A percentile compares a stretch with the other conserved stretches of the same genome.
phyloP scores from a whole-genome alignment of 768 basidiomycete genomes.

The Pisolithus orientalis region DNA sequence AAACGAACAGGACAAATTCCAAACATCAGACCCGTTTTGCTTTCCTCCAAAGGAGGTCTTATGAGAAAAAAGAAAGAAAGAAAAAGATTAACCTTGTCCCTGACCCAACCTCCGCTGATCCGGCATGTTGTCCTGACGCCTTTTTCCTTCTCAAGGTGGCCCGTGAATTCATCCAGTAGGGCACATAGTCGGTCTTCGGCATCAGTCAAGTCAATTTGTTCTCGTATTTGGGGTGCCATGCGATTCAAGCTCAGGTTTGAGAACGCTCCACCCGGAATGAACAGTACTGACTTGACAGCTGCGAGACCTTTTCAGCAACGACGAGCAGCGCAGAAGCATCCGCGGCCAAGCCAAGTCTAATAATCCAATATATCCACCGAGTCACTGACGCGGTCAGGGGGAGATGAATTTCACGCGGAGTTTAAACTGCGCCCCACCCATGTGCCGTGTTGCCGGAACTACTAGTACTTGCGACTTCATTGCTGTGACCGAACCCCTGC shows the following conservation, averaged over 20 bases:
- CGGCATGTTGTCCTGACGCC: constrained; percentile 64
- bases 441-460: too few relatives aligned
- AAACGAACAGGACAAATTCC: constrained; percentile 3
- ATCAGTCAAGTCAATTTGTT: constrained; percentile 52
- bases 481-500: too few relatives aligned
- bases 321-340: constrained; percentile 1
- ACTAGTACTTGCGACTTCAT: too few relatives aligned
- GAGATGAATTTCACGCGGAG: constrained; percentile 18
- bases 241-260: constrained; percentile 8
- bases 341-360: neutral
- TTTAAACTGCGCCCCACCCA: constrained; percentile 10
- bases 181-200: constrained; percentile 65
- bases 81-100: constrained; percentile 75
- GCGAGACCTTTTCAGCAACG: neutral
- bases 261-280: neutral
- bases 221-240: constrained; percentile 24
- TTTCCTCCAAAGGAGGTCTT: constrained; percentile 3
- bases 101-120: constrained; percentile 97
- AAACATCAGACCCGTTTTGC: constrained; percentile 10
- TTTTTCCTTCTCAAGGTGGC: constrained; percentile 44
- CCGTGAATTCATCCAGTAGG: constrained; percentile 76
- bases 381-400: neutral
- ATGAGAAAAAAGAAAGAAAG: too few relatives aligned
- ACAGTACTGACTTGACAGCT: neutral
- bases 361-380: neutral